Conservation (phyloP, 768 basidiomycete species). For the Inosperma sp. region DNA sequence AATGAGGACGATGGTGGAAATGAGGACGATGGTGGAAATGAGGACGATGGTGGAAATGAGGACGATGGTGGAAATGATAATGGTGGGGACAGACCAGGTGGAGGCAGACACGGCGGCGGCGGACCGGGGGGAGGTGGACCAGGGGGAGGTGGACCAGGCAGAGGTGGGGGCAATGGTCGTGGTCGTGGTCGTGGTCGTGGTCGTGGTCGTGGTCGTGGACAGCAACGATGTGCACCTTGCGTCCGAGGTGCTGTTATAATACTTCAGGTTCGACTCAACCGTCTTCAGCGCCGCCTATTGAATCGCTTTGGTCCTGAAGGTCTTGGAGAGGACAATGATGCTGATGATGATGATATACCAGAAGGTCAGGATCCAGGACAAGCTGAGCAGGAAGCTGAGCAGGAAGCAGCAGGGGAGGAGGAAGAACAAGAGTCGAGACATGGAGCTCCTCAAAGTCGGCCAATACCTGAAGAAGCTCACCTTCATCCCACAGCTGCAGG, state of each 20-base stretch:
- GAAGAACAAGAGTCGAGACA: neutral
- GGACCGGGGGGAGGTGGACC: neutral
- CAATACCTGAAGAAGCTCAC: neutral
- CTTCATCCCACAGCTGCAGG: neutral
- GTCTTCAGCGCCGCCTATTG: neutral
- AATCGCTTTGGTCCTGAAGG: slow-evolving; percentile 1
- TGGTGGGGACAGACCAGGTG: neutral
- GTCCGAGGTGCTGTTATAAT: neutral
- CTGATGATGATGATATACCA: neutral
- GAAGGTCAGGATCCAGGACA: neutral
- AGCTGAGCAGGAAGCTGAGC: neutral
- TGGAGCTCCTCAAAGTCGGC: too few relatives aligned
- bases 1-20: neutral
- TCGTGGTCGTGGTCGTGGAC: neutral
- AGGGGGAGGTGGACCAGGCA: neutral
- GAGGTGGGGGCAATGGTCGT: neutral
- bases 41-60: neutral
- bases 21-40: neutral
- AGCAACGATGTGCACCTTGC: neutral
- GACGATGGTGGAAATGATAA: neutral
- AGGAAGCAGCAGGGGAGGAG: too few relatives aligned
- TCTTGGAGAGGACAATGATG: neutral
- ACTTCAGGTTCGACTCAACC: neutral
- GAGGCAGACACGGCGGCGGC: neutral
- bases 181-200: neutral